phyloP scores from a whole-genome alignment of 495 filamentous ascomycete species.

The Staphylotrichum tortipilum region DNA sequence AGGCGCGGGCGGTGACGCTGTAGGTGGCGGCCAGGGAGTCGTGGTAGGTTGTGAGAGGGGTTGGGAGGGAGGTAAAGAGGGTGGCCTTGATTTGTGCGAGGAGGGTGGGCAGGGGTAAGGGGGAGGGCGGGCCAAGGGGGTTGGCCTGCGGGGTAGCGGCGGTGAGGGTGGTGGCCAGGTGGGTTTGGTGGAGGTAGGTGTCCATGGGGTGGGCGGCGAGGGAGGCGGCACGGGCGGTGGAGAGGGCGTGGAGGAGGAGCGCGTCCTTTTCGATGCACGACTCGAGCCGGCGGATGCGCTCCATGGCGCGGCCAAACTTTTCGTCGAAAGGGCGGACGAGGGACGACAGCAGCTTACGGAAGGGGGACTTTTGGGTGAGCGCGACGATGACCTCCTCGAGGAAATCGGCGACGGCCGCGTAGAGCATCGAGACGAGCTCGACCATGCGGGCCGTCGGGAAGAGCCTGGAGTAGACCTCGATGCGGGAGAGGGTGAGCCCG shows the following conservation, averaged over 20 bases:
- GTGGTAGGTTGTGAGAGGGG: conserved; percentile 8
- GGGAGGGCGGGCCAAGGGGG: not conserved
- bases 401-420: conserved; percentile 10
- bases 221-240: not conserved
- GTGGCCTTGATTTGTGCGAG: conserved; percentile 11
- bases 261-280: conserved; percentile 11
- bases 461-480: conserved; percentile 8
- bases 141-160: not conserved
- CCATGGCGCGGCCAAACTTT: conserved; percentile 9
- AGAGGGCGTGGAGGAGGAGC: conserved; percentile 5
- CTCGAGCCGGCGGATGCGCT: conserved; percentile 5
- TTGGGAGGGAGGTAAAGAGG: conserved; percentile 9
- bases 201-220: conserved; percentile 5
- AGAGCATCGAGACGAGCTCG: conserved; percentile 10
- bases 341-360: conserved; percentile 4
- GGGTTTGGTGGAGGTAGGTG: not conserved
- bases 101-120: not conserved
- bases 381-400: conserved; percentile 10
- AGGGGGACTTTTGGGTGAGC: not conserved
- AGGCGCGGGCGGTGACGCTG: conserved; percentile 11
- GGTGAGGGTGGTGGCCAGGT: not conserved
- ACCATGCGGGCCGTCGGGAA: conserved; percentile 12
- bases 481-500: conserved; percentile 9
- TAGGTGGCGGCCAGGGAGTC: conserved; percentile 13
- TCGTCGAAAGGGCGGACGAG: conserved; percentile 5